phyloP scores from a whole-genome alignment of 1,284 basidiomycete genomes.

The Athelia sp. region DNA sequence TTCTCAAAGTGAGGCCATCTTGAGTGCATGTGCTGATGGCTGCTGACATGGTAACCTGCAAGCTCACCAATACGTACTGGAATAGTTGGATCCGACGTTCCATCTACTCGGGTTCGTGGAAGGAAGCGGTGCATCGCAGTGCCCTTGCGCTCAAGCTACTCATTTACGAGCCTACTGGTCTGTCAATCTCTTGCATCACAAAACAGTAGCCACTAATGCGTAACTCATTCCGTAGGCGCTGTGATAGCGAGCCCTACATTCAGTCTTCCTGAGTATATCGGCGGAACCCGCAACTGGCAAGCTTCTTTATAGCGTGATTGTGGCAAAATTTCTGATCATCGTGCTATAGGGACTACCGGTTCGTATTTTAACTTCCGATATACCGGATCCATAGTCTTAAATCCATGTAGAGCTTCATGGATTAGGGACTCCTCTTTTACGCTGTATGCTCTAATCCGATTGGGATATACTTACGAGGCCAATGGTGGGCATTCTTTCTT shows the following conservation, averaged over 20 bases:
- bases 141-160: conserved; percentile 85
- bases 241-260: conserved; percentile 93
- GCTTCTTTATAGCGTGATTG: conserved; percentile 8
- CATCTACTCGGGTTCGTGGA: conserved; percentile 89
- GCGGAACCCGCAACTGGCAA: conserved; percentile 82
- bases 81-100: conserved; percentile 78
- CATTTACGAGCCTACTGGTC: conserved; percentile 79
- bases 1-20: conserved; percentile 48
- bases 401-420: conserved; percentile 60
- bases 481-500: conserved; percentile 48
- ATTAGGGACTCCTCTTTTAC: conserved; percentile 91
- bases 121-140: conserved; percentile 84
- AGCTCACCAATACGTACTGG: conserved; percentile 86
- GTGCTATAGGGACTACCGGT: conserved; percentile 66
- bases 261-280: conserved; percentile 86
- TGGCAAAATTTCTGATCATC: not conserved
- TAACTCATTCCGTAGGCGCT: conserved; percentile 46
- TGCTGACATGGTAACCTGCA: not conserved
- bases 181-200: no score
- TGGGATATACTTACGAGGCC: conserved; percentile 89
- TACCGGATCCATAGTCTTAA: not conserved
- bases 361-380: conserved; percentile 5
- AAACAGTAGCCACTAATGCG: no score
- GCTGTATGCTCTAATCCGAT: conserved; percentile 84
- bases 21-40: conserved; percentile 6